Evolutionary conservation across 352 stramenopile species (phyloP).

Genomic region (Globisporangium ultimum): DNA sequence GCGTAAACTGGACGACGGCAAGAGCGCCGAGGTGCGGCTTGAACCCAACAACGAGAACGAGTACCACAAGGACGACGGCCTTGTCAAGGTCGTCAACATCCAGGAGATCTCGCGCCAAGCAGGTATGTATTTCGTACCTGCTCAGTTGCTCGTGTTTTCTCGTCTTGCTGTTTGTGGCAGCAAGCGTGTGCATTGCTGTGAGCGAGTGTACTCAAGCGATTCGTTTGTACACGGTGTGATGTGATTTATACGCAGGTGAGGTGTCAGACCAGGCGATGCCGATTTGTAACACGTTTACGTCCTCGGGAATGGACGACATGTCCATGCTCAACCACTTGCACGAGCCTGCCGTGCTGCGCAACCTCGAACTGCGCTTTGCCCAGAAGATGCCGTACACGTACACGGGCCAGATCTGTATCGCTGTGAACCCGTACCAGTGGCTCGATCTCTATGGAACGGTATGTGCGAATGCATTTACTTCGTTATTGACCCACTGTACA

Average conservation of each 20-base stretch:
- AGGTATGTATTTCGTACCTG: conserved; percentile 14
- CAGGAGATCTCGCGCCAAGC: conserved; percentile 59
- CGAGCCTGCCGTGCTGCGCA: conserved; percentile 88
- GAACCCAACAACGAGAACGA: conserved; percentile 52
- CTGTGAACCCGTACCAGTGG: conserved; percentile 95
- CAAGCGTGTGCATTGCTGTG: not conserved
- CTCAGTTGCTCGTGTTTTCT: not conserved
- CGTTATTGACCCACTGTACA: too few relatives aligned
- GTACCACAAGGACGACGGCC: conserved; percentile 56
- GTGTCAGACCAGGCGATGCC: conserved; percentile 73
- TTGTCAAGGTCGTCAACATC: conserved; percentile 61
- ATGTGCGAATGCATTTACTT: conserved; percentile 28
- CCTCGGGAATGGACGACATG: conserved; percentile 51
- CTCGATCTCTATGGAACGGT: conserved; percentile 59
- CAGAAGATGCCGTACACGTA: conserved; percentile 91
- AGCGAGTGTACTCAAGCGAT: not conserved
- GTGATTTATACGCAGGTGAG: conserved; percentile 32
- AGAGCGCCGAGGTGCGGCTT: conserved; percentile 54
- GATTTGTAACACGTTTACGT: conserved; percentile 56
- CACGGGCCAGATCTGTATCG: conserved; percentile 95
- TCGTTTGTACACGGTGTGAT: not conserved
- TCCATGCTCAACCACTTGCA: conserved; percentile 85
- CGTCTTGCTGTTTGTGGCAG: not conserved
- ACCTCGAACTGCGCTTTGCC: conserved; percentile 79
- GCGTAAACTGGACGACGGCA: conserved; percentile 42